Evolutionary conservation across 768 basidiomycete species (phyloP).

Genomic region (Rhodotorula diobovata): DNA sequence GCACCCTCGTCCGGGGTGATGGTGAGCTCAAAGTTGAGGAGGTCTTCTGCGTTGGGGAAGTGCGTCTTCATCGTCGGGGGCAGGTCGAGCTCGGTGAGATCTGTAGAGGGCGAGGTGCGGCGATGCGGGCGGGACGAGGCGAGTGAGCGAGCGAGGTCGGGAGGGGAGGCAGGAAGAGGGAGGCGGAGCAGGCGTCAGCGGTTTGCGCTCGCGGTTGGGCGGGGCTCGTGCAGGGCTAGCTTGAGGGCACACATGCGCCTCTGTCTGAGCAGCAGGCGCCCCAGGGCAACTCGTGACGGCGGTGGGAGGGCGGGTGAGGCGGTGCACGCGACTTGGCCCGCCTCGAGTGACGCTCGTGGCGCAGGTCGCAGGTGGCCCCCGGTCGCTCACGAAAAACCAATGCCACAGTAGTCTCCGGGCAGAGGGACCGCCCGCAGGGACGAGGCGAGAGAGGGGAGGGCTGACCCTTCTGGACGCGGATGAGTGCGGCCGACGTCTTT

Average conservation of each 20-base stretch:
- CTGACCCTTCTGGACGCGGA: conserved; percentile 97
- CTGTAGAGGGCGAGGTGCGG: conserved; percentile 53
- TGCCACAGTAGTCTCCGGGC: neutral
- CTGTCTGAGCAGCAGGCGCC: no score
- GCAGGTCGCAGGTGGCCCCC: no score
- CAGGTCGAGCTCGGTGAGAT: conserved; percentile 92
- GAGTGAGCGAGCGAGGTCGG: neutral
- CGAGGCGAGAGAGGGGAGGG: neutral
- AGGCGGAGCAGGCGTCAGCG: no score
- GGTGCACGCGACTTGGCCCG: no score
- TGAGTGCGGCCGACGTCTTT: conserved; percentile 95
- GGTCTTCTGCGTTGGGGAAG: conserved; percentile 86
- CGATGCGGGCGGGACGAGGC: neutral
- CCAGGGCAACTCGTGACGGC: no score
- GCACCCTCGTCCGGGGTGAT: conserved; percentile 95
- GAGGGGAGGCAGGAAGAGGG: neutral
- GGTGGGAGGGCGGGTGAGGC: no score
- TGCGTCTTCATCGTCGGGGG: conserved; percentile 92
- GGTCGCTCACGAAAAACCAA: neutral
- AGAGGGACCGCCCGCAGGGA: neutral
- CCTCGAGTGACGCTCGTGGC: no score
- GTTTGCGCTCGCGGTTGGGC: no score
- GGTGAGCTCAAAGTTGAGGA: conserved; percentile 91
- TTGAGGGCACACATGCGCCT: no score
- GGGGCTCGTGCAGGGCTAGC: no score